phyloP scores from a whole-genome alignment of 176 grass and related monocot genomes.

The Poa pratensis region DNA sequence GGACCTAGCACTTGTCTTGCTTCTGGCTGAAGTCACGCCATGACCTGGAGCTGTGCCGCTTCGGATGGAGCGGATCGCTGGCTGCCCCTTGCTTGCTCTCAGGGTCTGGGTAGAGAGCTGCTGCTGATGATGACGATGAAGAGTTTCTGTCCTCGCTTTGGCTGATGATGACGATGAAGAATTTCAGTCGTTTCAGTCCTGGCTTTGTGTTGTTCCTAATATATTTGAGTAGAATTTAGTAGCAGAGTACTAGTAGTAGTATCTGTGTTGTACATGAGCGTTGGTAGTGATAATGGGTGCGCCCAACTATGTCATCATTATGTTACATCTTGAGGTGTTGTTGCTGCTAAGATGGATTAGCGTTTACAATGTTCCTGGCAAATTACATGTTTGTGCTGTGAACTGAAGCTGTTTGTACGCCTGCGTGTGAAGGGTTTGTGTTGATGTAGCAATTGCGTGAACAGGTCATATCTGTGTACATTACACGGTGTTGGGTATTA shows the following conservation, averaged over 20 bases:
- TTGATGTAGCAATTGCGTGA: no score
- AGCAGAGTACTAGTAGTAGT: background rate
- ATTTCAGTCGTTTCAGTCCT: background rate
- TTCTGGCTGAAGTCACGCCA: background rate
- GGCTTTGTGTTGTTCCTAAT: background rate
- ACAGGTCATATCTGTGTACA: background rate
- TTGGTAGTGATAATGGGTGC: background rate
- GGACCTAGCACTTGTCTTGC: background rate
- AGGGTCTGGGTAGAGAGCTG: background rate
- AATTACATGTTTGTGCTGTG: background rate
- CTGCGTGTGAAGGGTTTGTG: no score
- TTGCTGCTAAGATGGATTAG: background rate
- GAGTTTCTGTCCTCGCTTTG: background rate
- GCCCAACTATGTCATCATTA: background rate
- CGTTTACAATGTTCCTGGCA: background rate
- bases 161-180: no score
- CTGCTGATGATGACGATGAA: constrained; percentile 5
- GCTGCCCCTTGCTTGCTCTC: no score
- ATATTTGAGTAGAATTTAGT: background rate
- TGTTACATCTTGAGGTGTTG: background rate
- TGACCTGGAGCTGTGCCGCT: background rate
- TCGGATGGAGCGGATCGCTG: no score
- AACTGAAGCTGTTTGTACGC: no score
- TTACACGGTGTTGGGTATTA: no score
- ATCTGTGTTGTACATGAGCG: constrained; percentile 40